These are phyloP conservation scores for Vaccinium myrtillus DNA, from an alignment of 148 eudicot genomes.

Conservation along the genomic window DNA sequence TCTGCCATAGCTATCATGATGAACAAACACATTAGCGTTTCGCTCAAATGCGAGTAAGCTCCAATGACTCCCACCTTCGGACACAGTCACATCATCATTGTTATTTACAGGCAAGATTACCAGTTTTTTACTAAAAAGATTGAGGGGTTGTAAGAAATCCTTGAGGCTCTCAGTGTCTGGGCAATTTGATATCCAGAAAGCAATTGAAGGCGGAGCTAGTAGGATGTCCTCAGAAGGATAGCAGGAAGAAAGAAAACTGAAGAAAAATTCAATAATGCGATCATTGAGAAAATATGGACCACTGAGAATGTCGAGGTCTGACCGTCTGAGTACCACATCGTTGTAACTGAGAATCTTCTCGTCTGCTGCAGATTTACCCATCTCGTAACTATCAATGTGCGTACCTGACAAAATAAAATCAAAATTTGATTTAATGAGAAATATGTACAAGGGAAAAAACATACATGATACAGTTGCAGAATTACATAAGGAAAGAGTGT, in stretches of 20 bases:
- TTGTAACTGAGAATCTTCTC: conserved; percentile 79
- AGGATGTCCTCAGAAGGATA: conserved; percentile 56
- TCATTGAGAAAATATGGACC: conserved; percentile 77
- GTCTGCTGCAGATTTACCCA: conserved; percentile 43
- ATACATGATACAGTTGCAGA: not conserved
- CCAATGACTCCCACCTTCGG: conserved; percentile 89
- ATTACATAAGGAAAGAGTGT: not conserved
- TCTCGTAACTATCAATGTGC: conserved; percentile 17
- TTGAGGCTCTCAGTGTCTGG: conserved; percentile 49
- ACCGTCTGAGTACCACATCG: conserved; percentile 78
- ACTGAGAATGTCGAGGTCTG: conserved; percentile 75
- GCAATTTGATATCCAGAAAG: conserved; percentile 85
- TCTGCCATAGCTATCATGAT: conserved; percentile 69
- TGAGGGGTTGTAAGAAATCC: conserved; percentile 61
- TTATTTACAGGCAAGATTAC: conserved; percentile 73
- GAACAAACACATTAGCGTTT: conserved; percentile 53
- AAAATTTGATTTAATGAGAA: not conserved
- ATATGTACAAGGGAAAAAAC: not conserved
- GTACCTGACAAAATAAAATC: conserved; percentile 12
- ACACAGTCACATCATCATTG: conserved; percentile 51
- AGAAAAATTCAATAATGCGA: conserved; percentile 81
- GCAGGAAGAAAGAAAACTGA: conserved; percentile 58
- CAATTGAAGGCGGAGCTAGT: conserved; percentile 72
- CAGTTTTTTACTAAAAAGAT: conserved; percentile 44
- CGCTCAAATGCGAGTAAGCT: conserved; percentile 71